Evolutionary conservation across 139 green algal species (phyloP).

Genomic region (Ettlia oleoabundans): DNA sequence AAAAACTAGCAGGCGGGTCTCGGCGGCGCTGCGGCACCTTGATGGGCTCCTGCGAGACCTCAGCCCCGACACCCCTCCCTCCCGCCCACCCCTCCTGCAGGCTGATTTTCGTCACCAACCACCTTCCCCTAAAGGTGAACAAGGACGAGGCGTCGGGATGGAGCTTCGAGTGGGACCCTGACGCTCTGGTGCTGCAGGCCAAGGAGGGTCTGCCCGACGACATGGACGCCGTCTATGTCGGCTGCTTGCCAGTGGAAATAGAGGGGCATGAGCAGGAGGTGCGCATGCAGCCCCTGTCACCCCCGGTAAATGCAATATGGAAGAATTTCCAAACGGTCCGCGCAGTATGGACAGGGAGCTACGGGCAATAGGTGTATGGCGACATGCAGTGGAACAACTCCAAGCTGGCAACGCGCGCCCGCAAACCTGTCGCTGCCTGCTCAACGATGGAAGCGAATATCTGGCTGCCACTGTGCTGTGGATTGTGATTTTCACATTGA

Average conservation of each 20-base stretch:
- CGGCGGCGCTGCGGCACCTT: background rate
- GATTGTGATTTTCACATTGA: too few relatives aligned
- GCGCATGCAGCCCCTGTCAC: slow-evolving; percentile 1
- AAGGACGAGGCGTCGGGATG: slow-evolving; percentile 59
- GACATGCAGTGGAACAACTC: too few relatives aligned
- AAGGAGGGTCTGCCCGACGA: slow-evolving; percentile 79
- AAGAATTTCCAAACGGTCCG: too few relatives aligned
- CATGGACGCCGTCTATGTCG: slow-evolving; percentile 84
- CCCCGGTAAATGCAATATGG: too few relatives aligned
- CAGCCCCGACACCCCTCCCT: background rate
- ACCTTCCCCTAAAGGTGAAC: slow-evolving; percentile 83
- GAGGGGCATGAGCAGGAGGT: slow-evolving; percentile 84
- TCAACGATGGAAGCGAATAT: too few relatives aligned
- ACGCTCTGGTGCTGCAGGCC: slow-evolving; percentile 93
- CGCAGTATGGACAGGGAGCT: too few relatives aligned
- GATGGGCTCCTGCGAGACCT: background rate
- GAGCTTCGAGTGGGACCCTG: slow-evolving; percentile 95
- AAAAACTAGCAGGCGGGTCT: slow-evolving; percentile 23
- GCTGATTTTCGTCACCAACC: slow-evolving; percentile 93
- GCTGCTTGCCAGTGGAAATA: slow-evolving; percentile 84
- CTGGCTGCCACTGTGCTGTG: too few relatives aligned
- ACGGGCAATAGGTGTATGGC: too few relatives aligned
- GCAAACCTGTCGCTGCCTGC: too few relatives aligned
- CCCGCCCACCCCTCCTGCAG: slow-evolving; percentile 49
- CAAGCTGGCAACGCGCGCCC: too few relatives aligned